Conservation (phyloP, 495 filamentous ascomycete genomes). For the Neurospora sublineolata region DNA sequence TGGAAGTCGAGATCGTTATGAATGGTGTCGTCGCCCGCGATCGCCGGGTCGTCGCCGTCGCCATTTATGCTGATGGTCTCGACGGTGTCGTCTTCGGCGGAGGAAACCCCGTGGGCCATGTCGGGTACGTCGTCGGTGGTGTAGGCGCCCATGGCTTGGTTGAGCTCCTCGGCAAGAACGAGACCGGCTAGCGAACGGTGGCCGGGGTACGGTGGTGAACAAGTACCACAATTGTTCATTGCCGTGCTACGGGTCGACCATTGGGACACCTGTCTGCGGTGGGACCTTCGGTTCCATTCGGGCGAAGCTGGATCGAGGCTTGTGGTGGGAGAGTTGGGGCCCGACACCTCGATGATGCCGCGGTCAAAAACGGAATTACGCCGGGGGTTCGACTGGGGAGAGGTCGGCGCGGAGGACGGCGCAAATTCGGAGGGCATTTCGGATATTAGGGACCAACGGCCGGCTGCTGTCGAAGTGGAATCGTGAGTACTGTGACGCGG, state of each 20-base stretch:
- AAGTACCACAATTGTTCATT: constrained; percentile 8
- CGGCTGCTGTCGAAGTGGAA: constrained; percentile 35
- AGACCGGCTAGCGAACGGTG: constrained; percentile 1
- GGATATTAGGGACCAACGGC: constrained; percentile 58
- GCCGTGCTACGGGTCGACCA: constrained; percentile 36
- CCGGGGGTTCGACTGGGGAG: constrained; percentile 59
- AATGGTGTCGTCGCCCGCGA: neutral
- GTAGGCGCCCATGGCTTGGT: neutral
- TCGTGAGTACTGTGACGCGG: constrained; percentile 21
- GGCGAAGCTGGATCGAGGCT: constrained; percentile 50
- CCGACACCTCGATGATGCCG: constrained; percentile 42
- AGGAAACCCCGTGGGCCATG: neutral
- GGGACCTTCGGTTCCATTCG: constrained; percentile 31
- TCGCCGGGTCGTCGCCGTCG: constrained; percentile 1
- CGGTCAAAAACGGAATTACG: constrained; percentile 69
- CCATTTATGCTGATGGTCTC: constrained; percentile 1
- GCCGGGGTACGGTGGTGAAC: neutral
- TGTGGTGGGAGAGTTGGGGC: constrained; percentile 68
- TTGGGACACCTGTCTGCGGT: constrained; percentile 43
- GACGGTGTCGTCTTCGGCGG: constrained; percentile 12
- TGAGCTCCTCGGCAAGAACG: constrained; percentile 1
- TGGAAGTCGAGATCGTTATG: constrained; percentile 8
- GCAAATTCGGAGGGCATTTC: constrained; percentile 48
- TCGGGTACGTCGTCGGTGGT: constrained; percentile 15
- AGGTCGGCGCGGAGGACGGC: constrained; percentile 66